A percentile compares a stretch with the other conserved stretches of the same genome.
These are phyloP conservation scores for Citrus sp. DNA, from an alignment of 345 rosid genomes.

Conservation along the genomic window DNA sequence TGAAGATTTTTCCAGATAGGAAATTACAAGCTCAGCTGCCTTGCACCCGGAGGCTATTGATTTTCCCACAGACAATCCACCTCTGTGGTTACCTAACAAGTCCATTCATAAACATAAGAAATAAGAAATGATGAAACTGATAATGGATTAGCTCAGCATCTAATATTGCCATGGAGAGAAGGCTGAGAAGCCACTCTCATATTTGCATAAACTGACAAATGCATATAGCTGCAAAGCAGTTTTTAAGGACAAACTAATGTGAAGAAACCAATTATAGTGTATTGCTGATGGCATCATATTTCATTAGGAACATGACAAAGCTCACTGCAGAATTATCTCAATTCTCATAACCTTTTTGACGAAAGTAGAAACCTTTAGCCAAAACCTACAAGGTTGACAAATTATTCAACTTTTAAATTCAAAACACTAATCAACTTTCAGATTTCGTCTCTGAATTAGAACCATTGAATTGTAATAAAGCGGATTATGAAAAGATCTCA, in stretches of 20 bases:
- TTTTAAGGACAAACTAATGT: neutral
- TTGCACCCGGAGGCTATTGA: constrained; percentile 77
- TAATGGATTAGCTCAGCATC: neutral
- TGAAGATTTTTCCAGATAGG: constrained; percentile 64
- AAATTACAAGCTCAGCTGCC: constrained; percentile 85
- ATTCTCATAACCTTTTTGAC: neutral
- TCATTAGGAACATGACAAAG: neutral
- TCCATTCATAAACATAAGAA: neutral
- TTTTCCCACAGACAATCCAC: constrained; percentile 86
- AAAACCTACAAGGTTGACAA: neutral
- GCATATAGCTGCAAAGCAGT: neutral
- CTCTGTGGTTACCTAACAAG: constrained; percentile 79
- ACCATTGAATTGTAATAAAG: neutral
- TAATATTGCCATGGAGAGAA: neutral
- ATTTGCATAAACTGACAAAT: neutral
- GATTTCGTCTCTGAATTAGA: neutral
- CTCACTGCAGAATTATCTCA: neutral
- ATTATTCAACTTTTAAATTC: neutral
- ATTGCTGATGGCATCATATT: neutral
- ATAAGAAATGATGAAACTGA: neutral
- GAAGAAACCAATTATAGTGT: neutral
- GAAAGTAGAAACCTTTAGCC: neutral
- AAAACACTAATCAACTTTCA: neutral
- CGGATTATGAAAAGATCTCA: neutral
- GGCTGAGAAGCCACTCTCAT: neutral